Percentiles rank a stretch among this genome's conserved stretches.
These are phyloP conservation scores for Lagerstroemia speciosa DNA, from an alignment of 345 rosid genomes.

Conservation along the genomic window DNA sequence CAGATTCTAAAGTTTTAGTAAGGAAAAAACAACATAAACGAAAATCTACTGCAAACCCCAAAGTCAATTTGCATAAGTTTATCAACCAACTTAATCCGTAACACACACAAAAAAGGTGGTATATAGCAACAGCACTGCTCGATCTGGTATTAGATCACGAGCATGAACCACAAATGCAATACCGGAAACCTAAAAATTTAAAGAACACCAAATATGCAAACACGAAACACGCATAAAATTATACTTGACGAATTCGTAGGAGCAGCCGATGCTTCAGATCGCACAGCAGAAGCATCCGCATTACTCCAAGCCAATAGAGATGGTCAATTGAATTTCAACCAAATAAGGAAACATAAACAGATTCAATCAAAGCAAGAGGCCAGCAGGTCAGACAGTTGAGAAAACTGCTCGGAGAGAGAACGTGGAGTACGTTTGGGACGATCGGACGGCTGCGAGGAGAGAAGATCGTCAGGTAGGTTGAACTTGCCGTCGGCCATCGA, in stretches of 20 bases:
- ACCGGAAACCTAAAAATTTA: not conserved
- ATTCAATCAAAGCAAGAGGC: not conserved
- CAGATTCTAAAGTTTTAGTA: not conserved
- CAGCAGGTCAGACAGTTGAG: not conserved
- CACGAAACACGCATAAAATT: not conserved
- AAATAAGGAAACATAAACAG: not conserved
- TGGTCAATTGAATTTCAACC: conserved; percentile 1
- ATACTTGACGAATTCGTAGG: not conserved
- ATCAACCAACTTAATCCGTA: not conserved
- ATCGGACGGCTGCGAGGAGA: conserved; percentile 49
- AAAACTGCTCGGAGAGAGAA: not conserved
- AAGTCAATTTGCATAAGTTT: not conserved
- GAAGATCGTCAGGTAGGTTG: conserved; percentile 81
- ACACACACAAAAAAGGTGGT: not conserved
- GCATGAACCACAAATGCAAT: not conserved
- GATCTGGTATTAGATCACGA: not conserved
- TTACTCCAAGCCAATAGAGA: not conserved
- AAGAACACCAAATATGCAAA: not conserved
- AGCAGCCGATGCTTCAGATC: conserved; percentile 4
- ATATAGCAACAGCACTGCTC: not conserved
- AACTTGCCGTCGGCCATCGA: conserved; percentile 68
- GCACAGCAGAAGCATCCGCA: not conserved
- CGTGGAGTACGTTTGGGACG: conserved; percentile 45
- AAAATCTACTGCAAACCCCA: not conserved
- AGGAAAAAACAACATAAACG: not conserved